These are phyloP conservation scores for Oryza glumipatula DNA, from an alignment of 176 grass and related monocot genomes.

Conservation along the genomic window DNA sequence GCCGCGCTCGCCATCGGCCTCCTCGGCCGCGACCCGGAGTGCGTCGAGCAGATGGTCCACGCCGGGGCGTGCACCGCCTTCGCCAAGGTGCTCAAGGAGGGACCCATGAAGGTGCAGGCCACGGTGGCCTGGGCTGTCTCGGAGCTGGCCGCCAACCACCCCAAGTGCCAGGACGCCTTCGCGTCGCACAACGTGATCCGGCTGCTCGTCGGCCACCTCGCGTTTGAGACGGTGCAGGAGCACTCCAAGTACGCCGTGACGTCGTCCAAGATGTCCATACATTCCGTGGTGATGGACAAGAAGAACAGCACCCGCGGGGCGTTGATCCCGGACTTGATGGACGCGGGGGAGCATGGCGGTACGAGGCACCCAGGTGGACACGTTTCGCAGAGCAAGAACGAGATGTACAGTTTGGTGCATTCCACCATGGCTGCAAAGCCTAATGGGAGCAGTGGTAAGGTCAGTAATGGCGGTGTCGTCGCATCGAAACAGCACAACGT, in stretches of 20 bases:
- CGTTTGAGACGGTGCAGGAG: conserved; percentile 95
- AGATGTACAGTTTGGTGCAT: conserved; percentile 83
- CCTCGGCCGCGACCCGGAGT: conserved; percentile 82
- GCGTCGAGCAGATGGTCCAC: conserved; percentile 90
- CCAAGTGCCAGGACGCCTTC: conserved; percentile 90
- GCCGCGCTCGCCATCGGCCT: conserved; percentile 83
- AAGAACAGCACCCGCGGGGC: conserved; percentile 46
- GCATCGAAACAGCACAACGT: conserved; percentile 51
- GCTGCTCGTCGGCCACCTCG: conserved; percentile 75
- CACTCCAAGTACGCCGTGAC: conserved; percentile 85
- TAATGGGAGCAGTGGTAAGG: conserved; percentile 36
- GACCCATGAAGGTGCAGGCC: conserved; percentile 91
- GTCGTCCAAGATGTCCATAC: conserved; percentile 82
- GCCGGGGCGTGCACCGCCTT: conserved; percentile 70
- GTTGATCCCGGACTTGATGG: conserved; percentile 35
- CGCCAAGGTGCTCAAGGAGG: conserved; percentile 95
- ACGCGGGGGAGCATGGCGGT: conserved; percentile 36
- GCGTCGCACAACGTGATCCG: conserved; percentile 78
- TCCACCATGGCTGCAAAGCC: conserved; percentile 79
- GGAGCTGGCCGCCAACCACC: conserved; percentile 75
- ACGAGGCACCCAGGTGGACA: conserved; percentile 41
- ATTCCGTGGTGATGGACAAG: conserved; percentile 86
- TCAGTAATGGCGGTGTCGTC: background rate
- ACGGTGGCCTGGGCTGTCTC: conserved; percentile 91
- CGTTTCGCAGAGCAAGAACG: conserved; percentile 51